phyloP scores from a whole-genome alignment of 2,329 filamentous ascomycete genomes.

The Leptographium galeiforme region DNA sequence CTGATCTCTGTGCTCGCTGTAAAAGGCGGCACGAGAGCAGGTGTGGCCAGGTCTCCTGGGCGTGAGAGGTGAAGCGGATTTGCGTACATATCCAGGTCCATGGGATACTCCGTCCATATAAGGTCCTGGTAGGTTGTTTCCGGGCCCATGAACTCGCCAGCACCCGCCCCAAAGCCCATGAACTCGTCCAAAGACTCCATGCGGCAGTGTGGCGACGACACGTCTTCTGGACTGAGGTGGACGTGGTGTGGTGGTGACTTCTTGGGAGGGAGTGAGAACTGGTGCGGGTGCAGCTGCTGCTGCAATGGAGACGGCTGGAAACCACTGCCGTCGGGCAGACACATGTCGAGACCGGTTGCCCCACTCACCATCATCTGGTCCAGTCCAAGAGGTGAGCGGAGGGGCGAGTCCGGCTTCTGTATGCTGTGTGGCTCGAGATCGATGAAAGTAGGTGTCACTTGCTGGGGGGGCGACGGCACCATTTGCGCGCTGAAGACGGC shows the following conservation, averaged over 20 bases:
- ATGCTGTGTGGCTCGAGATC: conserved; percentile 20
- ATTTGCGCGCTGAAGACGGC: conserved; percentile 16
- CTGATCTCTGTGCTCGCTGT: conserved; percentile 19
- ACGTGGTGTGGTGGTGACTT: conserved; percentile 16
- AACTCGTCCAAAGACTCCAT: conserved; percentile 28
- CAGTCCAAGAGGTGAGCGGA: not conserved
- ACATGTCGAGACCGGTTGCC: conserved; percentile 6
- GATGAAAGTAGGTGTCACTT: conserved; percentile 22
- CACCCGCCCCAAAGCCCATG: conserved; percentile 14
- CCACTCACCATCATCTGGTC: conserved; percentile 6
- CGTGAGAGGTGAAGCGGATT: conserved; percentile 19
- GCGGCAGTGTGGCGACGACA: conserved; percentile 23
- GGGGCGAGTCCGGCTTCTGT: conserved; percentile 7
- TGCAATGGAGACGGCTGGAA: not conserved
- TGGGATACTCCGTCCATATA: conserved; percentile 28
- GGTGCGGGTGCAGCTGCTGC: conserved; percentile 1
- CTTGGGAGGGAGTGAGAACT: conserved; percentile 13
- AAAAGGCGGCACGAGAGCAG: conserved; percentile 20
- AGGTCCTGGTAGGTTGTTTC: conserved; percentile 30
- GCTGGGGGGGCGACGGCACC: conserved; percentile 12
- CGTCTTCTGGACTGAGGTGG: conserved; percentile 21
- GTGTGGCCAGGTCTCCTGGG: conserved; percentile 17
- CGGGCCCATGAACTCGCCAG: conserved; percentile 19
- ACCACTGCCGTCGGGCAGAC: conserved; percentile 3
- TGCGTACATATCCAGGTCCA: conserved; percentile 29